A percentile compares a stretch with the other conserved stretches of the same genome.
Evolutionary conservation across 2,329 filamentous ascomycete species (phyloP).

Genomic region (Clarireedia homoeocarpa): DNA sequence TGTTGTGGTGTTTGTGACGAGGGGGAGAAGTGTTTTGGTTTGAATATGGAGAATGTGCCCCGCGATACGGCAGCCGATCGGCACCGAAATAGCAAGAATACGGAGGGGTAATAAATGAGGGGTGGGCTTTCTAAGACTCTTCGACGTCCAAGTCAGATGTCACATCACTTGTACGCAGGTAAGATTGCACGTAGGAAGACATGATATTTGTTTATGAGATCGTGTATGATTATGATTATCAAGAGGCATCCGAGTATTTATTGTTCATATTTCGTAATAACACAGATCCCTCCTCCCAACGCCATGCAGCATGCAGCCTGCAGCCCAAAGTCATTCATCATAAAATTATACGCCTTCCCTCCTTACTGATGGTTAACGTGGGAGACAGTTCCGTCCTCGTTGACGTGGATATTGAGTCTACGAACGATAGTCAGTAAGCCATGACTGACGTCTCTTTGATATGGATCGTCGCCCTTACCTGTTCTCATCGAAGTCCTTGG

Average conservation of each 20-base stretch:
- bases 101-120: conserved; percentile 5
- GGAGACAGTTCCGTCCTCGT: conserved; percentile 52
- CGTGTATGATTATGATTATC: too few relatives aligned
- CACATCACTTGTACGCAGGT: too few relatives aligned
- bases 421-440: conserved; percentile 21
- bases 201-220: too few relatives aligned
- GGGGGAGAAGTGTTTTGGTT: conserved; percentile 5
- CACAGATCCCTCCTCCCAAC: neutral
- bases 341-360: neutral
- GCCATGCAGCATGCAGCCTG: neutral
- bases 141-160: neutral
- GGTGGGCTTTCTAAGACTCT: neutral
- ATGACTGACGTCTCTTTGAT: too few relatives aligned
- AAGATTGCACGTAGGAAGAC: too few relatives aligned
- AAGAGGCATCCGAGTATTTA: too few relatives aligned
- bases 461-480: conserved; percentile 16
- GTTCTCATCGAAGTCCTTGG: conserved; percentile 44
- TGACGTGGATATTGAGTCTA: conserved; percentile 51
- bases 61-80: conserved; percentile 12
- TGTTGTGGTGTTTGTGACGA: conserved; percentile 7
- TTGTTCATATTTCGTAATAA: too few relatives aligned
- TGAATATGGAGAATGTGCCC: conserved; percentile 14
- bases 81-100: conserved; percentile 10
- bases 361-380: conserved; percentile 43
- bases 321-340: neutral